Evolutionary conservation across 768 basidiomycete species (phyloP), one percentile per base, ranked within the genome.

Genomic region (Podaxis mareebaensis): DNA sequence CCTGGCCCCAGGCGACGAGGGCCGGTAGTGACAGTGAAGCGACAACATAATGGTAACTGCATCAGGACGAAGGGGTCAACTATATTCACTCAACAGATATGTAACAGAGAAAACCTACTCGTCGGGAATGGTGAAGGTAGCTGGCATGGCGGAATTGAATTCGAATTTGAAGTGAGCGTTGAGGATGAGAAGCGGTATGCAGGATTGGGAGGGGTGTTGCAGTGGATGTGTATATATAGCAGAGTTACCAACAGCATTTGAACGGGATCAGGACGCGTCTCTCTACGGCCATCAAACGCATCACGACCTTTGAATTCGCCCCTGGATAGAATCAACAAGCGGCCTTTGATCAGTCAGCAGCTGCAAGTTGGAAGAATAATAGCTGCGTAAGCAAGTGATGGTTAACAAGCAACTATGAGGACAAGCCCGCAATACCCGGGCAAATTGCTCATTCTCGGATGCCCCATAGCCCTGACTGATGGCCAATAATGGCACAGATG

Each of bases 21-120:
- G 78, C 73, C 2, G 86, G 79, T 2, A 86, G 83, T 7, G 86
- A 66, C 26, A 88, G 72, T 3, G 86, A 80, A 3, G 81, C 81
- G 2, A 80, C 81, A 44, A 90, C 83, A 70, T 85, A 91, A 46
- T 78, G 76, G 64, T 80, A 82, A 20, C 88, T 89, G 64, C 3
- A 13, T 15, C 12, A 24, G 0, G 38, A 13, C 12, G 10, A 53
- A 13, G 4, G 28, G 15, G 7, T 38, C 54, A 38, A 38, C 38
- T 46, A 3, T 10, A 15, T 22, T 10, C n/a, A 1, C 11, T 22
- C 24, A 51, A 51, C 12, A 28, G 12, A 13, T 2, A 22, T 22
- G 39, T 22, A 22, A 11, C 0, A 38, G 54, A n/a, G 20, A 0
- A 22, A 20, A 55, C 53, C 4, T 55, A 62, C 61, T 62, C 30